Conservation (phyloP, 2,329 filamentous ascomycete genomes). For the Fusarium gaditjirri region DNA sequence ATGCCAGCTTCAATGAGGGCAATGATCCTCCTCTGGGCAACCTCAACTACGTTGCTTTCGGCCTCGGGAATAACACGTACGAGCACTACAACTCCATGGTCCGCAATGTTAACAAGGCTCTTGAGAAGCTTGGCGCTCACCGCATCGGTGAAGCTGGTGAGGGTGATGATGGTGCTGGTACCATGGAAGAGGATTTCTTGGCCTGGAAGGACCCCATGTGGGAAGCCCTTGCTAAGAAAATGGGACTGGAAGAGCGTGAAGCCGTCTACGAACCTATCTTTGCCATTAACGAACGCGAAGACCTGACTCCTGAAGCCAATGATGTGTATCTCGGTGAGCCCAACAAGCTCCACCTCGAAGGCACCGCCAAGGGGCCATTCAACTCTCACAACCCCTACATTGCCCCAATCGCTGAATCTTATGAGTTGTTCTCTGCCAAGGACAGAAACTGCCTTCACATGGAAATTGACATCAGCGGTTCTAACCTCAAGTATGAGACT, state of each 20-base stretch:
- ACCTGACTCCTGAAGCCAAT: conserved; percentile 77
- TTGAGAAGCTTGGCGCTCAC: conserved; percentile 84
- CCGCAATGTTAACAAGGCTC: conserved; percentile 83
- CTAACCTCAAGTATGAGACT: conserved; percentile 92
- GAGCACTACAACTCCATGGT: conserved; percentile 99
- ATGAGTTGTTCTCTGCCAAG: conserved; percentile 88
- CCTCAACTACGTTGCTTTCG: conserved; percentile 94
- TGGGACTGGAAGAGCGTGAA: conserved; percentile 94
- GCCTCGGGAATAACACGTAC: conserved; percentile 98
- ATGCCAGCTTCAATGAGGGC: conserved; percentile 81
- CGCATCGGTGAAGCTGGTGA: conserved; percentile 90
- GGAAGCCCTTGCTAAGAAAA: conserved; percentile 81
- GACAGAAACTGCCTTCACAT: conserved; percentile 96
- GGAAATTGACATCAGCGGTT: conserved; percentile 90
- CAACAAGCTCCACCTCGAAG: conserved; percentile 94
- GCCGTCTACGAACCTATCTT: conserved; percentile 96
- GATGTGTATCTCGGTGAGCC: conserved; percentile 95
- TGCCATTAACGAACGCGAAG: conserved; percentile 79
- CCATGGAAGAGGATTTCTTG: conserved; percentile 99
- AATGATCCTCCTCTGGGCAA: conserved; percentile 79
- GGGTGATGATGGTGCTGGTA: conserved; percentile 96
- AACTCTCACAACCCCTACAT: conserved; percentile 98
- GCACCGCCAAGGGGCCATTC: conserved; percentile 84
- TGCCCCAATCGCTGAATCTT: conserved; percentile 90
- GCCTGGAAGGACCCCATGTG: conserved; percentile 99